These are phyloP conservation scores for Hygrocybe coccinea DNA, from an alignment of 768 basidiomycete species.

Conservation along the genomic window DNA sequence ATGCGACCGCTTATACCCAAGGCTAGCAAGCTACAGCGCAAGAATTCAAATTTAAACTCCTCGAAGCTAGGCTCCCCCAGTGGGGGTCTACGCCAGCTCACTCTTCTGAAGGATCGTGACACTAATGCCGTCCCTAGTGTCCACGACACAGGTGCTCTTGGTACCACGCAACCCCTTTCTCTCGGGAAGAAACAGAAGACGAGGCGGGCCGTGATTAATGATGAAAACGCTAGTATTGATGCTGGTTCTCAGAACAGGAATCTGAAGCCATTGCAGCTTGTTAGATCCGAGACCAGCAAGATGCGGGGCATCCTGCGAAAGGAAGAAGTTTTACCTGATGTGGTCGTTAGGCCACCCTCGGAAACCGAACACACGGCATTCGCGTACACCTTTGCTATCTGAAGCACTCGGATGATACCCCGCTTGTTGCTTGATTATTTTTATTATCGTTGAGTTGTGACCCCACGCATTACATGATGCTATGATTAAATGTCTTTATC, in stretches of 20 bases:
- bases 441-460: no score
- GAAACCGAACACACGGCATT: constrained; percentile 41
- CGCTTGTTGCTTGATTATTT: constrained; percentile 11
- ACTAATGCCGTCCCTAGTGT: constrained; percentile 29
- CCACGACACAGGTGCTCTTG: constrained; percentile 15
- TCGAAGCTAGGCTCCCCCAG: constrained; percentile 38
- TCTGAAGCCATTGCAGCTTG: constrained; percentile 56
- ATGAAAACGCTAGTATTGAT: constrained; percentile 38
- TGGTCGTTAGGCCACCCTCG: constrained; percentile 60
- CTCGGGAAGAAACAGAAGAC: constrained; percentile 52
- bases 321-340: constrained; percentile 53
- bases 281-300: constrained; percentile 59
- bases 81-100: constrained; percentile 54
- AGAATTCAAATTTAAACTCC: constrained; percentile 29
- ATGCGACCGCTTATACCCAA: constrained; percentile 53
- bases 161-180: constrained; percentile 49
- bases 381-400: constrained; percentile 42
- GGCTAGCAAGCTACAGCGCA: constrained; percentile 44
- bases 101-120: constrained; percentile 59
- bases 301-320: constrained; percentile 53
- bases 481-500: no score
- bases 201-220: constrained; percentile 28
- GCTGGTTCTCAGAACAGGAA: constrained; percentile 39
- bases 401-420: constrained; percentile 17
- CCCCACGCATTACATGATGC: no score